Evolutionary conservation across 768 basidiomycete species (phyloP).

Genomic region (Pseudohyphozyma bogoriensis): DNA sequence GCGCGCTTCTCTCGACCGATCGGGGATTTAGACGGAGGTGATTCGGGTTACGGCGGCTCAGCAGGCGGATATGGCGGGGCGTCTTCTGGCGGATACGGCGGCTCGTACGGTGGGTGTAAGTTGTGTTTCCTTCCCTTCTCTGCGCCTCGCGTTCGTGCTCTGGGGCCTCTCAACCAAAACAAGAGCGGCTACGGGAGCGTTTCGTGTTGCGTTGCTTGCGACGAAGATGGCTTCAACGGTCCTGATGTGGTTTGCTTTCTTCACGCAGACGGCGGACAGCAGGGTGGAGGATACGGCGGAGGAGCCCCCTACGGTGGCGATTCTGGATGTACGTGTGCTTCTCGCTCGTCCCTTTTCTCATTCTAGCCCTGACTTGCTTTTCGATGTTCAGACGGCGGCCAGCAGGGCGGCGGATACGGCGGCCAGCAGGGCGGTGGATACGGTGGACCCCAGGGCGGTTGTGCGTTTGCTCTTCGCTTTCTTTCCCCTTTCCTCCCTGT

Average conservation of each 20-base stretch:
- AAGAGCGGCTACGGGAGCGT: slow-evolving; percentile 19
- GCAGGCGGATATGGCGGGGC: background rate
- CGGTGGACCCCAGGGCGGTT: slow-evolving; percentile 14
- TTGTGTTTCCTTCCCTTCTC: background rate
- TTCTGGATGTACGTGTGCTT: slow-evolving; percentile 3
- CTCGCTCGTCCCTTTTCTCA: background rate
- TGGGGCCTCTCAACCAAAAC: background rate
- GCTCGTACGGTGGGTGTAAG: background rate
- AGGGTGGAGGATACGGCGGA: slow-evolving; percentile 34
- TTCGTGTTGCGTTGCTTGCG: background rate
- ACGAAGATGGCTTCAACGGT: background rate
- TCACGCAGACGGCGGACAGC: slow-evolving; percentile 10
- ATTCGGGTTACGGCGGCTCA: too few relatives aligned
- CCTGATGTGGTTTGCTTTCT: background rate
- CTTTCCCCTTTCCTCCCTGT: background rate
- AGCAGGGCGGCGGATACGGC: slow-evolving; percentile 25
- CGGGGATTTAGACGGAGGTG: background rate
- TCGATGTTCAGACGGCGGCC: slow-evolving; percentile 5
- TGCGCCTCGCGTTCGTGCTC: background rate
- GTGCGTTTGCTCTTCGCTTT: background rate
- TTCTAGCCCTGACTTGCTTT: background rate
- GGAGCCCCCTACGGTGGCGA: slow-evolving; percentile 16
- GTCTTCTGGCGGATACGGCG: background rate
- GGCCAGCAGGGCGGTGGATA: slow-evolving; percentile 32
- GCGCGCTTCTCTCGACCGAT: background rate